Evolutionary conservation across 2,329 filamentous ascomycete species (phyloP).

Genomic region (Teratosphaeriaceae sp.): DNA sequence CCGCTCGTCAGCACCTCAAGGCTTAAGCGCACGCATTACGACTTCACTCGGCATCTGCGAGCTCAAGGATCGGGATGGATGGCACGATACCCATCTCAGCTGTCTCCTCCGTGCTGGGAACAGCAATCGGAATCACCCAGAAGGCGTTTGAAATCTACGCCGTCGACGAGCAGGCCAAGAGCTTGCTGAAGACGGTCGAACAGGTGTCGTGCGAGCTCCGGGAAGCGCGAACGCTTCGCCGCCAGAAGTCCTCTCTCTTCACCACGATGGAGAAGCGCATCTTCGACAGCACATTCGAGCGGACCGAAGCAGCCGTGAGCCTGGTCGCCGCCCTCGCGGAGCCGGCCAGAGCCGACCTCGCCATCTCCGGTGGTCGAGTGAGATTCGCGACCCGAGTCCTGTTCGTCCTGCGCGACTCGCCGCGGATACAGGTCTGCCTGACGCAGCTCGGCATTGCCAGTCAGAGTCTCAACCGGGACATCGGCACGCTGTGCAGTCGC

Average conservation of each 20-base stretch:
- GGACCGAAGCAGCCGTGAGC: conserved; percentile 10
- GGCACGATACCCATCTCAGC: no score
- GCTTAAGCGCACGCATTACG: no score
- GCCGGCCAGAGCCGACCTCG: conserved; percentile 10
- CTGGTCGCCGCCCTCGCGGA: conserved; percentile 12
- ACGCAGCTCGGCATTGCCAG: conserved; percentile 12
- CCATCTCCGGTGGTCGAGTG: conserved; percentile 9
- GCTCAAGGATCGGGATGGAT: no score
- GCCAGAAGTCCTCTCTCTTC: conserved; percentile 10
- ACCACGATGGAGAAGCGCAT: conserved; percentile 8
- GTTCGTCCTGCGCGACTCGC: conserved; percentile 12
- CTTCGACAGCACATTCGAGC: conserved; percentile 8
- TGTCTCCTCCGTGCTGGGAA: no score
- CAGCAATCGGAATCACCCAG: no score
- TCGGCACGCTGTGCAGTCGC: no score
- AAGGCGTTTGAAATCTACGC: conserved; percentile 12
- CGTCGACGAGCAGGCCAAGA: conserved; percentile 10
- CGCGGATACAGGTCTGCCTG: conserved; percentile 10
- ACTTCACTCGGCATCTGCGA: no score
- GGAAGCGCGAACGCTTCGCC: conserved; percentile 7
- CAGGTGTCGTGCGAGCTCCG: conserved; percentile 11
- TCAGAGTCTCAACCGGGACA: no score
- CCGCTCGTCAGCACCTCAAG: no score
- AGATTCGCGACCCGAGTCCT: conserved; percentile 7
- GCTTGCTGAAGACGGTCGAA: conserved; percentile 11